Evolutionary conservation across 371 early-diverging fungal genomes (phyloP), one percentile per base, ranked within the genome.

Genomic region (Actinomortierella wolfii): DNA sequence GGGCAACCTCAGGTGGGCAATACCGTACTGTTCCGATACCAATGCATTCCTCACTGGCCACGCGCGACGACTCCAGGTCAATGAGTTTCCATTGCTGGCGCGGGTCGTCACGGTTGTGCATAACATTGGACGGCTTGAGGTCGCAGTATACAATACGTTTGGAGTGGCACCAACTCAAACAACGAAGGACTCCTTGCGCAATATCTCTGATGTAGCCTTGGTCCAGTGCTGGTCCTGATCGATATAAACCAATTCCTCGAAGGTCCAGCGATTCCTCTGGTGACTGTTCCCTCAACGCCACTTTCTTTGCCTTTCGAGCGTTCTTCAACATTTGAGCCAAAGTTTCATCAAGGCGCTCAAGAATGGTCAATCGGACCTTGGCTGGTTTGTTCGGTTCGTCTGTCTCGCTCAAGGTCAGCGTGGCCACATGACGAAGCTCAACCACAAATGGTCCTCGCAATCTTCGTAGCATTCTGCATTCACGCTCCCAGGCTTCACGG

Each of bases 281-380:
- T 0, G 57, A 54, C 28, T 64, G 70, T 43, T 70, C 71, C 6
- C 65, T 54, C 9, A 70, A 29, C 4, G 71, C 57, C 42, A 70
- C 51, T 48, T 70, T 70, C 50, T 64, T 64, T 20, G 71, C 65
- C 45, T 58, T 56, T 34, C 61, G 57, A 1, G 71, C 71, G n/a
- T 70, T 70, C 56, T 70, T 61, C 18, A 70, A 28, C 71, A 70
- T 70, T 47, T 70, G 59, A 3, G 71, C 71, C 26, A 70, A 49
- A 0, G 71, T 70, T 28, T 70, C 71, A 20, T 70, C 71, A 54
- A 70, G 21, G 26, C 71, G 42, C 54, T 70, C 71, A 25, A 64
- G 58, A n/a, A 70, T 61, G 3, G 71, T 65, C 18, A 70, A 26
- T 15, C 71, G 65, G 18, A 70, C 49, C 52, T 64, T 70, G 53